Conservation (phyloP, 2,329 filamentous ascomycete genomes). For the Phaeosphaeriaceae sp. region DNA sequence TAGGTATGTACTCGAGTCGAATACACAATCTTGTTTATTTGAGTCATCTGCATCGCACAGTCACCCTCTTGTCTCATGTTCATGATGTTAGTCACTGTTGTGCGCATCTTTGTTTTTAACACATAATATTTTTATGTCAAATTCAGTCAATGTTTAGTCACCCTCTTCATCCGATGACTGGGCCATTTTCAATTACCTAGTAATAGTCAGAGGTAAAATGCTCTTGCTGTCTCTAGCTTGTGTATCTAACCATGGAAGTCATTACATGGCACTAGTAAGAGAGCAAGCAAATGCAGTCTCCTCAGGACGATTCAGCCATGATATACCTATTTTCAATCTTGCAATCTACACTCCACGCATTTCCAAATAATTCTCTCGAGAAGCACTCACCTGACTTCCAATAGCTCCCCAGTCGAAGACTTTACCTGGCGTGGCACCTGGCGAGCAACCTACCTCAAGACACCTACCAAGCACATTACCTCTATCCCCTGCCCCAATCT, state of each 20-base stretch:
- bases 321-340: too few relatives aligned
- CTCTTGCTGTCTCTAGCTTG: background rate
- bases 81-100: too few relatives aligned
- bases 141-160: too few relatives aligned
- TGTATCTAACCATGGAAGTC: background rate
- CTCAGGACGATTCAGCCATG: background rate
- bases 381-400: background rate
- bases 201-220: background rate
- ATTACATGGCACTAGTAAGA: background rate
- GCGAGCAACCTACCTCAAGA: slow-evolving; percentile 76
- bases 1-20: slow-evolving; percentile 68
- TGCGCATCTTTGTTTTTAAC: too few relatives aligned
- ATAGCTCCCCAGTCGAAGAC: slow-evolving; percentile 51
- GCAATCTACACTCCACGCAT: too few relatives aligned
- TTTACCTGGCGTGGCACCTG: slow-evolving; percentile 82
- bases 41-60: too few relatives aligned
- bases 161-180: too few relatives aligned
- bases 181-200: too few relatives aligned
- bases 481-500: slow-evolving; percentile 75
- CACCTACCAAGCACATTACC: slow-evolving; percentile 60
- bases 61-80: too few relatives aligned
- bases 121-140: too few relatives aligned
- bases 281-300: background rate
- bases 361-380: background rate
- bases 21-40: slow-evolving; percentile 8